Evolutionary conservation across 2,329 filamentous ascomycete genomes (phyloP), one percentile per base, ranked within the genome.

Genomic region (Neoscytalidium dimidiatum): DNA sequence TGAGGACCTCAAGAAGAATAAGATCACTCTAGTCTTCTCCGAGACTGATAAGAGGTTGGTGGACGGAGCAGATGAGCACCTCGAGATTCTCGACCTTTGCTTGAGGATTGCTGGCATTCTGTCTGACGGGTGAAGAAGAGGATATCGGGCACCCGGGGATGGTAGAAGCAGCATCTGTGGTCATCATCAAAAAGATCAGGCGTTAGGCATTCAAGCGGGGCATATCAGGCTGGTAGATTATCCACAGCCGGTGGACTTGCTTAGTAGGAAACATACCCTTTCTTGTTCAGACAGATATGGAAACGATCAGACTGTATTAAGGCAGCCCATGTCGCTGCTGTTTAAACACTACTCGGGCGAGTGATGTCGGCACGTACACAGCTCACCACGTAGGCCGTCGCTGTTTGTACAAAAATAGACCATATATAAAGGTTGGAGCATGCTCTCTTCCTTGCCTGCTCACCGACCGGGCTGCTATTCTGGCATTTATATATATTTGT

Each of bases 11-110:
- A 91, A 96, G 74, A 99, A 99, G 81, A 96, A 94, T 74, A 90
- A 90, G 76, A 94, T 99, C 66, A 90, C 94, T 53, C 84, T 92
- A 67, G 84, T 94, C 3, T 99, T 99, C 74, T 97, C 94, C 0
- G 94, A 98, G 77, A 85, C 94, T 29, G 95, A 99, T 75, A 98
- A 98, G 83, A 86, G 95, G 69, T 80, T 99, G 52, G 90, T 97
- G 5, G 96, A 99, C 77, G 95, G 95, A 8, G 91, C 94, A 2
- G 95, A 99, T 74, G 95, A 99, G 80, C 94, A 99, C 75, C 82
- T 99, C 26, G 92, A 92, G 0, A 90, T 98, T 66, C 81, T 99
- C 33, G 94, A 99, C 77, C 75, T 98, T 69, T 85, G 90, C 6
- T 83, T 98, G 73, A 88, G 92, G 72, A 90, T 97, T 80, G 92